Evolutionary conservation across 345 rosid genomes (phyloP).

Genomic region (Boechera retrofracta): DNA sequence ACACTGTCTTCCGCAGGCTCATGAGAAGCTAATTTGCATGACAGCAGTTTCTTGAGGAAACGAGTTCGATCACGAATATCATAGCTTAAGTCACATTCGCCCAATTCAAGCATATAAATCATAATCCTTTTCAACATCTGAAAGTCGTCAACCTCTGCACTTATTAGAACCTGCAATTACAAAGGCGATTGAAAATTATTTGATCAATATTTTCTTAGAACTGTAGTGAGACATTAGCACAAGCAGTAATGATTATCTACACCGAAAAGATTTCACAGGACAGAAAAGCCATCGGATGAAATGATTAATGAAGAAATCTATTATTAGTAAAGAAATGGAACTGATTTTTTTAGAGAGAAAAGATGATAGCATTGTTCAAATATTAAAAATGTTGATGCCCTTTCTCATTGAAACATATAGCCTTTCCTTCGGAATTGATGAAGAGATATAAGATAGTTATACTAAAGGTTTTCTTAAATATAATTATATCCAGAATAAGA

Average conservation of each 20-base stretch:
- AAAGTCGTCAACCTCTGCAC: constrained; percentile 60
- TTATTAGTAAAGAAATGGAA: not conserved
- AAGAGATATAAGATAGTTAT: constrained; percentile 2
- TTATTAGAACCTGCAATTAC: constrained; percentile 61
- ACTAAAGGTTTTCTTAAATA: not conserved
- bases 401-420: not conserved
- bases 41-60: constrained; percentile 63
- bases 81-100: constrained; percentile 79
- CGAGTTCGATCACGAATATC: constrained; percentile 96
- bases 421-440: not conserved
- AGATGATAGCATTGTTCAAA: not conserved
- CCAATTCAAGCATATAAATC: constrained; percentile 83
- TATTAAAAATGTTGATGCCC: constrained; percentile 8
- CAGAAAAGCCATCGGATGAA: not conserved
- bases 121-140: constrained; percentile 56
- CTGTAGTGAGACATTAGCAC: constrained; percentile 12
- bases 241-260: not conserved
- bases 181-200: constrained; percentile 28
- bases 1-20: constrained; percentile 52
- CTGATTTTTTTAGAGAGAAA: not conserved
- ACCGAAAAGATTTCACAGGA: constrained; percentile 10
- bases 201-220: constrained; percentile 20
- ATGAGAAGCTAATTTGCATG: constrained; percentile 48
- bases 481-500: not conserved
- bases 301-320: not conserved